Base-by-base conservation (phyloP, 768 basidiomycete species). In the Hemileccinum rubropunctum region DNA sequence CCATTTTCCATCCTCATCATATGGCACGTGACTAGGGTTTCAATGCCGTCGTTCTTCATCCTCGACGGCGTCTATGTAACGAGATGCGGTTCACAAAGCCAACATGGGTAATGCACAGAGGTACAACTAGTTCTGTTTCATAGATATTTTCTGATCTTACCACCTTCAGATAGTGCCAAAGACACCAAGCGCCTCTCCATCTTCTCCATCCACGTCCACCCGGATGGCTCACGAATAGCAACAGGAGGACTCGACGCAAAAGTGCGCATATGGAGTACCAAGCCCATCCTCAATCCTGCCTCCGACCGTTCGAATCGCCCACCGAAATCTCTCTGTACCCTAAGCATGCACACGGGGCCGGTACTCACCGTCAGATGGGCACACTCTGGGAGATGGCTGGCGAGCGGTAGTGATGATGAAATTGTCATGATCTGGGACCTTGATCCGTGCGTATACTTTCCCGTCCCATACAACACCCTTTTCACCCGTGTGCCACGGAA, bases 401-500 rank as follows among this genome's bases (percentile, higher is more conserved):
- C 97, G 5, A 95, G 91, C 62, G 97, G 97, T 18, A 92, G 93
- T 56, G 97, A 99, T 68, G 97, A 98, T 64, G 83, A 86, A 64
- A 88, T 95, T 56, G 84, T 97, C 27, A 90, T 98, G 86, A 84
- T 98, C 32, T 99, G 95, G 97, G 92, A 94, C 63, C 79, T 93
- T 42, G 94, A 97, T 70, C 92, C 91, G 93, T 97, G 65, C 73
- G 93, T 42, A 47, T 50, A 1, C 21, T 18, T 46, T 60, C 21
- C 40, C 12, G 15, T 15, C 38, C 15, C 43, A 10, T 42, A n/a
- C 15, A 17, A 17, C 23, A 23, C 8, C 23, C 45, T 46, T 26
- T 42, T 26, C 48, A 50, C 28, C 12, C 48, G 27, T 36, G 42
- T 9, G 53, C n/a, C 23, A 46, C 42, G 33, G 50, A 32, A 51